Evolutionary conservation across 768 basidiomycete genomes (phyloP), one percentile per base, ranked within the genome.

Genomic region (Rhizopogon vinicolor): DNA sequence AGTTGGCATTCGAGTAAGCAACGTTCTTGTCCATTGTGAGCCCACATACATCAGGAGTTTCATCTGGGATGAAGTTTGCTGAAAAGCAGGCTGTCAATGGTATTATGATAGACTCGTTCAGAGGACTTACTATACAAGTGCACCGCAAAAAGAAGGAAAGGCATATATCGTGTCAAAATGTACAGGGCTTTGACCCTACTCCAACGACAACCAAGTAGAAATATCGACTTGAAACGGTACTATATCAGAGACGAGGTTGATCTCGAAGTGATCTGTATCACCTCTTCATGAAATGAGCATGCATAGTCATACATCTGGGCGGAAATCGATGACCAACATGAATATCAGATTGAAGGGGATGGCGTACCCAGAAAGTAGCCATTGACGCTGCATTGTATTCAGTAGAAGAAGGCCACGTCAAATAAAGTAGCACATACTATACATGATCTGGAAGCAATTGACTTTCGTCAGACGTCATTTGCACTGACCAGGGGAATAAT

Each of bases 351-450:
- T 41, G 28, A 25, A 31, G 22, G 8, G 19, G 10, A 41, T n/a
- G n/a, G 6, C 13, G 13, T 22, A 55, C 54, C 54, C 54, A 55
- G 51, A 55, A 55, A 19, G 54, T 41, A 53, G 49, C 19, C 41
- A 55, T 35, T n/a, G 54, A 55, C 7, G 33, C 54, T 55, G 16
- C 13, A 22, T 35, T 35, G 33, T 14, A 7, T 48, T 22, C 13
- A 37, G 35, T 37, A 48, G 46, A 13, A 35, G 31, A 48, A 14
- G 13, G 33, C 5, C 3, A 19, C 7, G 45, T 48, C 31, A 35
- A 35, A 19, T 16, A 28, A 48, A 33, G 33, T 5, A 48, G 8
- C 13, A 48, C 46, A 22, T 48, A 48, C 45, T 13, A 19, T 48
- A 48, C 5, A 48, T 33, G 31, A 33, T 13, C 45, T 48, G 13